Evolutionary conservation across 2,329 filamentous ascomycete species (phyloP).

Genomic region (Diplocarpon rosae): DNA sequence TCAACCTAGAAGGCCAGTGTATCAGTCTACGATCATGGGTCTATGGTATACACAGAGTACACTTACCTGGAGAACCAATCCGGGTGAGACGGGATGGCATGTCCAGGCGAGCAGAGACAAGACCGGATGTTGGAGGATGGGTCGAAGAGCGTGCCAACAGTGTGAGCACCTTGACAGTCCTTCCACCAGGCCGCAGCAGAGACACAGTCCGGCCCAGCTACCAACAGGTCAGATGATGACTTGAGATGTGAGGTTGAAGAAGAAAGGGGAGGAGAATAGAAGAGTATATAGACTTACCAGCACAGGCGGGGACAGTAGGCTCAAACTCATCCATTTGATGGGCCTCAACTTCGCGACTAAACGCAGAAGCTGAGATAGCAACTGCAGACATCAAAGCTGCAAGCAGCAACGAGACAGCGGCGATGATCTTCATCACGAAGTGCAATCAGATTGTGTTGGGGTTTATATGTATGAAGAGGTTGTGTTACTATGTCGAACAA

Average conservation of each 20-base stretch:
- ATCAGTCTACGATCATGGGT: not conserved
- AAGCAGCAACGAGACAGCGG: not conserved
- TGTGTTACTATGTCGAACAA: no score
- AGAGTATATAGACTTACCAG: no score
- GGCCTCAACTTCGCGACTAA: no score
- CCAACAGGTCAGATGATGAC: no score
- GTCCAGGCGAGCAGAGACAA: slow-evolving; percentile 2
- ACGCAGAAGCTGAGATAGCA: not conserved
- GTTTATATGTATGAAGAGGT: no score
- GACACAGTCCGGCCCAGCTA: not conserved
- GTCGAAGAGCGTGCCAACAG: not conserved
- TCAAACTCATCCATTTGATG: no score
- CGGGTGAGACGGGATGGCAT: not conserved
- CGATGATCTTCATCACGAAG: not conserved
- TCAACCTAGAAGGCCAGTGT: not conserved
- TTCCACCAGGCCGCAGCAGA: not conserved
- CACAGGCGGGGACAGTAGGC: no score
- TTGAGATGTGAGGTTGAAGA: no score
- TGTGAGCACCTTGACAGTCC: not conserved
- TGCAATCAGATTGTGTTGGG: no score
- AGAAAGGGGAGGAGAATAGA: no score
- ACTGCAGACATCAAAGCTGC: not conserved
- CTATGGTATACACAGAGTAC: no score
- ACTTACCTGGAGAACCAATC: not conserved
- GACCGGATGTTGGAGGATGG: slow-evolving; percentile 1